Conservation (phyloP, 108 stramenopile species). For the Nannochloropsis gaditana region DNA sequence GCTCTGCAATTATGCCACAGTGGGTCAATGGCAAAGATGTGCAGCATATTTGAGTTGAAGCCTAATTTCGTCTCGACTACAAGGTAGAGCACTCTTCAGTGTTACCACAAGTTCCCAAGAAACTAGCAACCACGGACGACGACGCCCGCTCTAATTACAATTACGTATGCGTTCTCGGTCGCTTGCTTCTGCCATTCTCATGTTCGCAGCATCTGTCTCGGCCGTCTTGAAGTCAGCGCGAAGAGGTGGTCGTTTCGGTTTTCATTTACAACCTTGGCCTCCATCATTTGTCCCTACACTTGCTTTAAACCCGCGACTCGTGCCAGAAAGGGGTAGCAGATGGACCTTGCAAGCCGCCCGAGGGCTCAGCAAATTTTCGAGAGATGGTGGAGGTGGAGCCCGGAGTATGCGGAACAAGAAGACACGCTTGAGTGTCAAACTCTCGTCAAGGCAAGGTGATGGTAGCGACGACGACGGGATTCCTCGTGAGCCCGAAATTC, state of each 20-base stretch:
- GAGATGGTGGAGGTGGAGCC: background rate
- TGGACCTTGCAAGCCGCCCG: background rate
- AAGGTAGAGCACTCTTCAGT: too few relatives aligned
- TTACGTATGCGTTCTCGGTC: background rate
- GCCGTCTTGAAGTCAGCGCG: background rate
- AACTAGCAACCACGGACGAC: too few relatives aligned
- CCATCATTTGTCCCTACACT: too few relatives aligned
- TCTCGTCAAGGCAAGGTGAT: background rate
- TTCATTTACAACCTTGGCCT: too few relatives aligned
- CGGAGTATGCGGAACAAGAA: background rate
- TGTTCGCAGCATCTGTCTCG: slow-evolving; percentile 5
- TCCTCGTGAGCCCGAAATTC: background rate
- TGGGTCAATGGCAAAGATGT: too few relatives aligned
- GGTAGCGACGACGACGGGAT: background rate
- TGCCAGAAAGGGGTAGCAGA: too few relatives aligned
- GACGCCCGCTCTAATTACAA: too few relatives aligned
- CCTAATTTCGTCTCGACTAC: too few relatives aligned
- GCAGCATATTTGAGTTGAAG: too few relatives aligned
- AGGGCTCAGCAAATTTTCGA: background rate
- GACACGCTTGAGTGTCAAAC: background rate
- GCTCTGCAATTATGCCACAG: too few relatives aligned
- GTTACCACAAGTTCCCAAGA: too few relatives aligned
- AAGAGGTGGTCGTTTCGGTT: background rate
- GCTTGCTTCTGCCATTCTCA: background rate
- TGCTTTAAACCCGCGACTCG: too few relatives aligned